A percentile compares a stretch with the other conserved stretches of the same genome.
Conservation (phyloP, 2,329 filamentous ascomycete species). For the Parastagonospora avenae region DNA sequence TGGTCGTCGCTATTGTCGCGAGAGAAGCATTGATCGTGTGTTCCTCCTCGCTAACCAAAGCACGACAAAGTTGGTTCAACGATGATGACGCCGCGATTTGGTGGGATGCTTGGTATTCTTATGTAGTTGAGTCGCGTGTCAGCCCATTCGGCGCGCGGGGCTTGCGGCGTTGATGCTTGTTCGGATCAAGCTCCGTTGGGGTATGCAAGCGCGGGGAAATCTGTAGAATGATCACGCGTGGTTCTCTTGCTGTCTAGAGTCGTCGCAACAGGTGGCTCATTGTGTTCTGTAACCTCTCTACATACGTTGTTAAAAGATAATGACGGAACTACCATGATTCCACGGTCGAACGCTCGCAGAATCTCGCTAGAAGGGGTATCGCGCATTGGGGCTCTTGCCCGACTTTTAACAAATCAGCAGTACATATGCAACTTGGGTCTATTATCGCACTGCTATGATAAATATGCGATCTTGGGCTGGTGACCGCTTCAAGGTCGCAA, state of each 20-base stretch:
- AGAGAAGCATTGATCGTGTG: background rate
- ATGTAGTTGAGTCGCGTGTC: background rate
- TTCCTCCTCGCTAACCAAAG: background rate
- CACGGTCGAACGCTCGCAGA: background rate
- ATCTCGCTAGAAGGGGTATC: background rate
- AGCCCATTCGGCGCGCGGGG: constrained; percentile 7
- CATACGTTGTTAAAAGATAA: background rate
- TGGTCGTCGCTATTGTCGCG: background rate
- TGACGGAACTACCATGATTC: background rate
- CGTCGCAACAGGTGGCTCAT: too few relatives aligned
- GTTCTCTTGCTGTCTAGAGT: too few relatives aligned
- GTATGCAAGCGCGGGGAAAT: background rate
- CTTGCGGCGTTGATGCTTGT: constrained; percentile 11
- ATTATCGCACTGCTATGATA: too few relatives aligned
- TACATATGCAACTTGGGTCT: too few relatives aligned
- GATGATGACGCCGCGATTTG: background rate
- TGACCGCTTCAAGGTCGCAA: too few relatives aligned
- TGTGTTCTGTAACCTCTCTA: too few relatives aligned
- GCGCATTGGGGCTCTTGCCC: background rate
- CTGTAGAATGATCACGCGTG: too few relatives aligned
- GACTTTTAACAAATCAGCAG: background rate
- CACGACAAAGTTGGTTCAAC: background rate
- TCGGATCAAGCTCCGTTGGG: constrained; percentile 18
- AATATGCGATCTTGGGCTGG: too few relatives aligned
- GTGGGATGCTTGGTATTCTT: constrained; percentile 1